Evolutionary conservation across 1,139 yeast species (phyloP), one percentile per base, ranked within the genome.

Genomic region (Meyerozyma sp.): DNA sequence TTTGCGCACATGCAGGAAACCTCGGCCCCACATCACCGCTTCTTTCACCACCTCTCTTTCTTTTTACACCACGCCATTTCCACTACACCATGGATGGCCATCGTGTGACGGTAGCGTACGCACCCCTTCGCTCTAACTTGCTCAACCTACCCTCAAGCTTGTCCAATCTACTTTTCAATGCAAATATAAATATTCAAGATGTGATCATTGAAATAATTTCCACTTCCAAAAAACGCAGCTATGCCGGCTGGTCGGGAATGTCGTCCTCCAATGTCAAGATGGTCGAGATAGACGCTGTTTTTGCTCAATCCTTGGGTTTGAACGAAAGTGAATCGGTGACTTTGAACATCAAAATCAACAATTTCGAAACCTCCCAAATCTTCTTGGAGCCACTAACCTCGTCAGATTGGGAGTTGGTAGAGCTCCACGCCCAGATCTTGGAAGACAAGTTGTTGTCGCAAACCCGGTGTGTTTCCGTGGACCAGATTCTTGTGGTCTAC

Each of bases 381-480:
- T 81, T 79, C 56, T 72, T 91, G 39, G 97, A 89, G 57, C 98
- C 98, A 0, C 63, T 77, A 29, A 73, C 87, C 0, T 63, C 83
- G 3, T 76, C 85, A 4, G 98, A 93, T 58, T 93, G 98, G 98
- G 98, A 91, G 54, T 68, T 87, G 36, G 87, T 90, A 5, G 96
- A 90, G 56, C 66, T 86, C 4, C 88, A 93, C 61, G 94, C 96
- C 2, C 81, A 77, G 40, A 77, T 75, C 41, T 74, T 93, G 36
- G 98, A 93, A 57, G 80, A 81, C 41, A 80, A 81, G 52, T 73
- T 91, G 54, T 68, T 91, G 37, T 79, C 82, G 43, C 98, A 91
- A 60, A 82, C 94, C 1, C 70, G 98, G 46, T 86, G 94, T 42
- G 86, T 90, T 1, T 70, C 82, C 0, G 49, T 73, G 23, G 69